These are phyloP conservation scores for Tulasnella sp. DNA, from an alignment of 768 basidiomycete species.

Conservation along the genomic window DNA sequence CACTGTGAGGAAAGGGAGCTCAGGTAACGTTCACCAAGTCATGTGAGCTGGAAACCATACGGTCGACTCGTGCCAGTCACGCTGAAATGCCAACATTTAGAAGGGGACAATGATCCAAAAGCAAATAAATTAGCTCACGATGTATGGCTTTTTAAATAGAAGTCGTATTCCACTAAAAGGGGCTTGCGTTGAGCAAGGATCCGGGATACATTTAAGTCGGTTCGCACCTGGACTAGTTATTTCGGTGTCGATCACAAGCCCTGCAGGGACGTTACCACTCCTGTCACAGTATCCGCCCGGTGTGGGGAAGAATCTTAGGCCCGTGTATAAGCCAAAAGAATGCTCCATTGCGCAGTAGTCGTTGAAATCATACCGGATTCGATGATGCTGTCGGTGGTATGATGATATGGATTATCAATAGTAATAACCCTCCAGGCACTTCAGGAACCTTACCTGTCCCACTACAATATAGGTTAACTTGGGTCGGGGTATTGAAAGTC, in stretches of 20 bases:
- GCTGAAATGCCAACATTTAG: background rate
- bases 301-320: slow-evolving; percentile 17
- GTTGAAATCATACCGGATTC: background rate
- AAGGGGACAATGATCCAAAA: background rate
- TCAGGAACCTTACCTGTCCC: background rate
- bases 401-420: background rate
- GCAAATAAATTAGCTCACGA: background rate
- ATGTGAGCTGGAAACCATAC: background rate
- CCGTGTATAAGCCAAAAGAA: background rate
- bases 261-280: slow-evolving; percentile 23
- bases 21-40: background rate
- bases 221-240: slow-evolving; percentile 5
- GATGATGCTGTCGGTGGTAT: background rate
- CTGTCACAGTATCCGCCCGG: background rate
- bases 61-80: background rate
- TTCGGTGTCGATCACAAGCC: slow-evolving; percentile 17
- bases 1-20: background rate
- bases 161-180: slow-evolving; percentile 13
- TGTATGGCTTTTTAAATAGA: slow-evolving; percentile 14
- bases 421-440: background rate
- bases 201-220: background rate
- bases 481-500: background rate
- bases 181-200: background rate
- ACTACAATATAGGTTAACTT: slow-evolving; percentile 24
- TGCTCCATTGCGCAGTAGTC: background rate